Conservation (phyloP, 2,329 filamentous ascomycete genomes). For the Botrytis cinerea region DNA sequence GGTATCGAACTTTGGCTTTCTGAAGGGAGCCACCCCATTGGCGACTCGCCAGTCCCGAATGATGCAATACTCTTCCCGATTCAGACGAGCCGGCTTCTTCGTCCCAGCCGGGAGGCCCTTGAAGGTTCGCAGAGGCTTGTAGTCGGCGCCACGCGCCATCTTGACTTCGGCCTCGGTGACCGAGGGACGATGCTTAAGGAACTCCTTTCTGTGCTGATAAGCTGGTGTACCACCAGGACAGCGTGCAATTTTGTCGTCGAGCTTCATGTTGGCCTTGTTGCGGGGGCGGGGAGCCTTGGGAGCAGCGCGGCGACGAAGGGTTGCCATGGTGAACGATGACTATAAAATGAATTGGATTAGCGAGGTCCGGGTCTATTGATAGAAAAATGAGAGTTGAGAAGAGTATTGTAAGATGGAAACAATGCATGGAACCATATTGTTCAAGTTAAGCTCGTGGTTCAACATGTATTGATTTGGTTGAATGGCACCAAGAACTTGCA, state of each 20-base stretch:
- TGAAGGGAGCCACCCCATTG: conserved; percentile 12
- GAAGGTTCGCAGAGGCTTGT: neutral
- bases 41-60: neutral
- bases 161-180: conserved; percentile 7
- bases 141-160: neutral
- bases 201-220: neutral
- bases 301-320: too few species aligned
- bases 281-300: neutral
- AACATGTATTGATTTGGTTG: too few species aligned
- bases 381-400: neutral
- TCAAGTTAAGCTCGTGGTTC: neutral
- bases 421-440: neutral
- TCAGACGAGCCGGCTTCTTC: neutral
- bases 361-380: neutral
- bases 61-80: neutral
- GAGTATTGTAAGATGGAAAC: neutral
- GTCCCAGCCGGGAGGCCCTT: neutral
- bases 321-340: neutral
- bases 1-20: neutral
- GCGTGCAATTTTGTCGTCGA: neutral
- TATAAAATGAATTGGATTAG: neutral
- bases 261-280: neutral
- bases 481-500: neutral
- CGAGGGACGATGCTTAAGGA: neutral
- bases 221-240: neutral